These are phyloP conservation scores for Alternaria novae-zelandiae DNA, from an alignment of 2,329 filamentous ascomycete genomes.

Conservation along the genomic window DNA sequence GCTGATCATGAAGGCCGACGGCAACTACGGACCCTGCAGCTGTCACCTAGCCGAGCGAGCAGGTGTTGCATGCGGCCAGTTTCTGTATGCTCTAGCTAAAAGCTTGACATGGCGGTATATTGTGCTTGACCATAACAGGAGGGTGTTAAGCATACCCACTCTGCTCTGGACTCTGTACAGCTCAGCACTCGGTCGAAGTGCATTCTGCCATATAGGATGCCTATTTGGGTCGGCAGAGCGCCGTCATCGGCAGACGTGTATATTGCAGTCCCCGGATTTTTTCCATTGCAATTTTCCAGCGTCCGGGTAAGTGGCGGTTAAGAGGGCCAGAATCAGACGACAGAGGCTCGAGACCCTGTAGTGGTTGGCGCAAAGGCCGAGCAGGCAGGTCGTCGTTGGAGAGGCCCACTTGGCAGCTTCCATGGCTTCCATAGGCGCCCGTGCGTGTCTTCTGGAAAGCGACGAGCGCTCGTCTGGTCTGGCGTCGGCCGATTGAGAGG, in stretches of 20 bases:
- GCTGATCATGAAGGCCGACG: conserved; percentile 15
- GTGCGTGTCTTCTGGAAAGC: conserved; percentile 31
- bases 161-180: conserved; percentile 18
- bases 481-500: conserved; percentile 16
- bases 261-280: conserved; percentile 16
- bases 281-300: conserved; percentile 15
- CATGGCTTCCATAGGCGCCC: conserved; percentile 16
- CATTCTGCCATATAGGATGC: conserved; percentile 6
- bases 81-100: conserved; percentile 3
- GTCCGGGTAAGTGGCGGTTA: conserved; percentile 9
- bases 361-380: conserved; percentile 24
- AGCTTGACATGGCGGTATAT: conserved; percentile 9
- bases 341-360: conserved; percentile 26
- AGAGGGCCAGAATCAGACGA: conserved; percentile 4
- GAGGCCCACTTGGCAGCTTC: conserved; percentile 17
- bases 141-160: conserved; percentile 11
- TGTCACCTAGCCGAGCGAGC: not conserved
- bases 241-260: conserved; percentile 1
- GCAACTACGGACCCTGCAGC: conserved; percentile 19
- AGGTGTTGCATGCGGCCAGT: conserved; percentile 9
- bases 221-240: not conserved
- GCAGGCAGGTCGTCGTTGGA: conserved; percentile 6
- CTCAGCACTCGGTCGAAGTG: conserved; percentile 11
- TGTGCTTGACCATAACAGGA: conserved; percentile 20
- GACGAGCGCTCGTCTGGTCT: conserved; percentile 6